phyloP scores from a whole-genome alignment of 1,139 yeast genomes.

The Yamadazyma aaseri region DNA sequence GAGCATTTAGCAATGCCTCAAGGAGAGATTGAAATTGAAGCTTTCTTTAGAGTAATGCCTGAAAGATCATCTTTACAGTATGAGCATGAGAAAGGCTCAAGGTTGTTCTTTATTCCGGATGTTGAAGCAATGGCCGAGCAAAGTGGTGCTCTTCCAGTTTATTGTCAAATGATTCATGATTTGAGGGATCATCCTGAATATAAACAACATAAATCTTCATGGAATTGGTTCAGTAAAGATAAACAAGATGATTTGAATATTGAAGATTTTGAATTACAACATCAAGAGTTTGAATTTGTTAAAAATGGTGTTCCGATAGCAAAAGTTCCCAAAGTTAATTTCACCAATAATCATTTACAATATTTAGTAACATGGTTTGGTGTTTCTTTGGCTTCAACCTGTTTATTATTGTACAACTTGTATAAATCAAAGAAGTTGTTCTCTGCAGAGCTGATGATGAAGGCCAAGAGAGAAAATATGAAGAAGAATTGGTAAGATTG shows the following conservation, averaged over 20 bases:
- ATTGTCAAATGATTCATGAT: slow-evolving; percentile 73
- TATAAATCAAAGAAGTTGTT: slow-evolving; percentile 30
- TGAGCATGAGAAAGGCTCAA: slow-evolving; percentile 65
- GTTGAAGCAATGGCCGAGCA: slow-evolving; percentile 76
- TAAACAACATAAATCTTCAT: slow-evolving; percentile 16
- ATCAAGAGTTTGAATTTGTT: slow-evolving; percentile 52
- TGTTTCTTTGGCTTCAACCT: slow-evolving; percentile 66
- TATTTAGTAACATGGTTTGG: slow-evolving; percentile 96
- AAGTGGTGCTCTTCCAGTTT: slow-evolving; percentile 68
- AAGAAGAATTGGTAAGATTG: slow-evolving; percentile 19
- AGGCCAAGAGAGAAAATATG: slow-evolving; percentile 43
- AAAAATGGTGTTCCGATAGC: slow-evolving; percentile 92
- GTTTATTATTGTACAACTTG: slow-evolving; percentile 48
- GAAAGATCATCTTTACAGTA: slow-evolving; percentile 69
- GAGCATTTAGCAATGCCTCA: slow-evolving; percentile 68
- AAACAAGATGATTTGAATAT: slow-evolving; percentile 8
- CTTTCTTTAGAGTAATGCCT: slow-evolving; percentile 74
- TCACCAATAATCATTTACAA: slow-evolving; percentile 88
- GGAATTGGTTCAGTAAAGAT: slow-evolving; percentile 1
- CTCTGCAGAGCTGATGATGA: slow-evolving; percentile 42
- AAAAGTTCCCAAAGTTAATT: slow-evolving; percentile 70
- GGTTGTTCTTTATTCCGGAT: slow-evolving; percentile 71
- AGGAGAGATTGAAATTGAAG: slow-evolving; percentile 72
- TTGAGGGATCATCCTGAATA: slow-evolving; percentile 60
- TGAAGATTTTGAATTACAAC: slow-evolving; percentile 36